Percentiles rank a stretch among this genome's conserved stretches.
Evolutionary conservation across 2,329 filamentous ascomycete genomes (phyloP).

Genomic region (Xylariomycetidae sp.): DNA sequence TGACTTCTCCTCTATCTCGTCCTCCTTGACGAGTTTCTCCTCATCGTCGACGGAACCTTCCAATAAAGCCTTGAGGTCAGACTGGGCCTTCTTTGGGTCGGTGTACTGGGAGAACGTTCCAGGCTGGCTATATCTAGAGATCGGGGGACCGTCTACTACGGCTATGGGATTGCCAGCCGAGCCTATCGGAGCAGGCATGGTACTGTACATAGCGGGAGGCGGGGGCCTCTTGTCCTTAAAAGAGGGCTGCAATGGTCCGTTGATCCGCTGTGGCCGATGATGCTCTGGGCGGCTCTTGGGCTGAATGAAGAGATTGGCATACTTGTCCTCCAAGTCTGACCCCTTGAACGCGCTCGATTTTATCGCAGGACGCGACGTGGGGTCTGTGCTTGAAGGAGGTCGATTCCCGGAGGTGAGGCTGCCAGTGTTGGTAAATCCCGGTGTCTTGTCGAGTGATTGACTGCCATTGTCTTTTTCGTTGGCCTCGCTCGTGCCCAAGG

Average conservation of each 20-base stretch:
- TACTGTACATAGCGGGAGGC: constrained; percentile 45
- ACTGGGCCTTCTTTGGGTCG: constrained; percentile 66
- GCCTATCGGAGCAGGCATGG: constrained; percentile 26
- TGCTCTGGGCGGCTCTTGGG: constrained; percentile 53
- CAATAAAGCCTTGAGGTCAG: constrained; percentile 75
- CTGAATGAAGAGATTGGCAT: constrained; percentile 48
- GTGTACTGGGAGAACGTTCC: constrained; percentile 57
- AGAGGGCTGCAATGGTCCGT: constrained; percentile 42
- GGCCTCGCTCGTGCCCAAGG: constrained; percentile 28
- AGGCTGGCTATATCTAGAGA: constrained; percentile 30
- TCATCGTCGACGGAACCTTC: constrained; percentile 78
- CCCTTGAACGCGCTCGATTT: constrained; percentile 21
- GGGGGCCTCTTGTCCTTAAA: constrained; percentile 44
- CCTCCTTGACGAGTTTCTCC: constrained; percentile 43
- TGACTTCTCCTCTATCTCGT: constrained; percentile 50
- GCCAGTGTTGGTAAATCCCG: constrained; percentile 7
- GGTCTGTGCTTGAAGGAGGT: constrained; percentile 4
- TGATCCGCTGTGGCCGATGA: constrained; percentile 46
- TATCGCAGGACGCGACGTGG: constrained; percentile 18
- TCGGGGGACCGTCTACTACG: constrained; percentile 17
- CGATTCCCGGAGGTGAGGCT: constrained; percentile 8
- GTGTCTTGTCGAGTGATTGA: constrained; percentile 10
- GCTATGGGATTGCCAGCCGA: constrained; percentile 26
- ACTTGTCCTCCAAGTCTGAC: constrained; percentile 44
- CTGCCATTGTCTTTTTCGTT: constrained; percentile 11